Percentiles rank a stretch among this genome's conserved stretches.
Conservation (phyloP, 257 asterid species). For the Nicotiana knightiana region DNA sequence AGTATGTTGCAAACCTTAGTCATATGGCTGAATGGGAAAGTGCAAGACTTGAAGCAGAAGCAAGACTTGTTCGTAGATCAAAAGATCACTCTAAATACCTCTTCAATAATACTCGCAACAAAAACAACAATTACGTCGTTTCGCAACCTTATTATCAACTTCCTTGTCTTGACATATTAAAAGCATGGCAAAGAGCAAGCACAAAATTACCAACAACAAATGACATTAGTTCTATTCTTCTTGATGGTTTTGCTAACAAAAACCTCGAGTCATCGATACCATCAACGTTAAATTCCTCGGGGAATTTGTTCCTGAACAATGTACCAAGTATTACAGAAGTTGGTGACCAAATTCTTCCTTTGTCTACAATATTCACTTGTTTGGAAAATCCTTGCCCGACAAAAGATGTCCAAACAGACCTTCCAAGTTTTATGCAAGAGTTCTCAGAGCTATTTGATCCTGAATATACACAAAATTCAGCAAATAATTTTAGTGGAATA, state of each 20-base stretch:
- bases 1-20: slow-evolving; percentile 23
- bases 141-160: background rate
- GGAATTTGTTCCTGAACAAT: background rate
- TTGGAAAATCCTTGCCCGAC: background rate
- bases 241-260: background rate
- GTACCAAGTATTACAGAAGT: background rate
- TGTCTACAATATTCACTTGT: background rate
- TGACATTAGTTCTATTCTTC: background rate
- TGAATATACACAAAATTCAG: background rate
- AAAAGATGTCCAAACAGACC: background rate
- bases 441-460: background rate
- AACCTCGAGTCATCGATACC: background rate
- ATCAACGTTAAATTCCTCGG: background rate
- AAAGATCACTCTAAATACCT: background rate
- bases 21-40: slow-evolving; percentile 39
- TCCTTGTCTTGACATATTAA: slow-evolving; percentile 23
- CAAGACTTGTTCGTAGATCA: slow-evolving; percentile 17
- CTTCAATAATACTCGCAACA: background rate
- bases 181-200: slow-evolving; percentile 15
- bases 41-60: slow-evolving; percentile 36
- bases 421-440: background rate
- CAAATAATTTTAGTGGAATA: background rate
- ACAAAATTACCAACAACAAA: slow-evolving; percentile 3
- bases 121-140: background rate
- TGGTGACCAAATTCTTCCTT: background rate